These are phyloP conservation scores for Jamesozyma gamospora DNA, from an alignment of 805 yeast genomes.

Conservation along the genomic window DNA sequence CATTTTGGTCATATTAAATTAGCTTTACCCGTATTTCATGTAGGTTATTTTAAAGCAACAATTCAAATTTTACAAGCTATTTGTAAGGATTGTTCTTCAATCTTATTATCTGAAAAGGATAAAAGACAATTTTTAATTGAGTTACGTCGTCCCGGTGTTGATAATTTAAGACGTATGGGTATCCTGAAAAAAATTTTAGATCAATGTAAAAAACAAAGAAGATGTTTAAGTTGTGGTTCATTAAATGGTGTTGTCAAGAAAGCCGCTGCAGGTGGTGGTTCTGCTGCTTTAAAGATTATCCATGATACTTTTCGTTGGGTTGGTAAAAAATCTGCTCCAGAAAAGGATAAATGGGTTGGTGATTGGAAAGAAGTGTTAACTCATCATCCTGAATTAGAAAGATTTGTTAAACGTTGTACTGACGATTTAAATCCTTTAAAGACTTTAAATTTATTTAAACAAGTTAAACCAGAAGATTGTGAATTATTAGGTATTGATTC, in stretches of 20 bases:
- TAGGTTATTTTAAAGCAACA: constrained; percentile 90
- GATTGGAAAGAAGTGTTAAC: constrained; percentile 69
- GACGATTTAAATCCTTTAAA: constrained; percentile 93
- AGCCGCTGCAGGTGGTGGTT: constrained; percentile 84
- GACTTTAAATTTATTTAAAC: constrained; percentile 78
- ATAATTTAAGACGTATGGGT: constrained; percentile 86
- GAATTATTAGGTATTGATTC: constrained; percentile 88
- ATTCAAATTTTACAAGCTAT: constrained; percentile 81
- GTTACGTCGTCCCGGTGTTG: constrained; percentile 76
- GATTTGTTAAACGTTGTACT: constrained; percentile 73
- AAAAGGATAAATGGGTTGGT: constrained; percentile 76
- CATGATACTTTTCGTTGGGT: constrained; percentile 95
- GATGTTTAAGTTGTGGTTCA: constrained; percentile 80
- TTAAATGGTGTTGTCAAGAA: constrained; percentile 95
- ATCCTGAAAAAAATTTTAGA: constrained; percentile 73
- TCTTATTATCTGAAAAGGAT: constrained; percentile 62
- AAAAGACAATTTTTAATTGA: constrained; percentile 66
- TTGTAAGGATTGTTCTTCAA: constrained; percentile 79
- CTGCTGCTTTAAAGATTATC: constrained; percentile 88
- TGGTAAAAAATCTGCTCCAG: constrained; percentile 81
- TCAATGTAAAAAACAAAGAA: constrained; percentile 90
- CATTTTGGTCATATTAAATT: constrained; percentile 93
- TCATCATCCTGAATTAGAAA: constrained; percentile 79
- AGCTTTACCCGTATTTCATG: constrained; percentile 94
- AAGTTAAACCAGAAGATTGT: constrained; percentile 77